Conservation (phyloP, 2,329 filamentous ascomycete genomes). For the Tolypocladium album region DNA sequence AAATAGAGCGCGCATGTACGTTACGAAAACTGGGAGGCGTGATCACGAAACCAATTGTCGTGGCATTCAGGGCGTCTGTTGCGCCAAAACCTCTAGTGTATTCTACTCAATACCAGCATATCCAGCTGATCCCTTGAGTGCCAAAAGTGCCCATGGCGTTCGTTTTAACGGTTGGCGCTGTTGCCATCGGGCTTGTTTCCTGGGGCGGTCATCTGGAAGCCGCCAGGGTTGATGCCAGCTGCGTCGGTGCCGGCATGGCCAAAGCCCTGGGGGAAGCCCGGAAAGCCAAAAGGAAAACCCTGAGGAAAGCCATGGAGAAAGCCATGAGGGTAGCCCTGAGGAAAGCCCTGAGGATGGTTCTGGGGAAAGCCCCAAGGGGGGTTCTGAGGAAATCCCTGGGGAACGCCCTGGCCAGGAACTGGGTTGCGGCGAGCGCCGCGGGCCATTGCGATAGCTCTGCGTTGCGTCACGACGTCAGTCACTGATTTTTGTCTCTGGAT, state of each 20-base stretch:
- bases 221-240: not conserved
- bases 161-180: not conserved
- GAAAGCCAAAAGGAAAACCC: too few relatives aligned
- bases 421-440: not conserved
- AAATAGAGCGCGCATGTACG: slow-evolving; percentile 21
- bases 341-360: too few relatives aligned
- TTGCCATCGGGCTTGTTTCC: not conserved
- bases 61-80: not conserved
- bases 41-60: not conserved
- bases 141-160: not conserved
- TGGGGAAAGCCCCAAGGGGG: too few relatives aligned
- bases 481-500: not conserved
- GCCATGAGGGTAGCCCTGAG: too few relatives aligned
- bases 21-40: not conserved
- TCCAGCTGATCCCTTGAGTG: slow-evolving; percentile 4
- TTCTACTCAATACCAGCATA: slow-evolving; percentile 13
- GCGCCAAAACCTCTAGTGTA: slow-evolving; percentile 13
- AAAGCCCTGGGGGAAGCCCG: not conserved
- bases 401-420: not conserved
- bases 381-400: too few relatives aligned
- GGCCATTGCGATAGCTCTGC: not conserved
- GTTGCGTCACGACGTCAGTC: not conserved
- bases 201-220: not conserved
- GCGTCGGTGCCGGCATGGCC: not conserved
- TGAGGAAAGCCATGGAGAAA: too few relatives aligned